Conservation (phyloP, 176 grass and related monocot genomes). For the Thinopyrum elongatum region DNA sequence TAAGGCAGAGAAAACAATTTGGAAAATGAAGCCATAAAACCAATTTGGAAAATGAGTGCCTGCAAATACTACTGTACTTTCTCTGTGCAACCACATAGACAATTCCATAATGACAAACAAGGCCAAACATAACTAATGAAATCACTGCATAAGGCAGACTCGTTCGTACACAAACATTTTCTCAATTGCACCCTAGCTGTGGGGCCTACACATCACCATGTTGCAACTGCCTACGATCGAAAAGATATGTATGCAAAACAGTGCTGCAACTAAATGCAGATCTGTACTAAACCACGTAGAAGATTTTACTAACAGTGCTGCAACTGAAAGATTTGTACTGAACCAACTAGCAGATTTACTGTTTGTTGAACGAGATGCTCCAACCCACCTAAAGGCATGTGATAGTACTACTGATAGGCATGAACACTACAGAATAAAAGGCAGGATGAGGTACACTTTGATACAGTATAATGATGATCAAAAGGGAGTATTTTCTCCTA, state of each 20-base stretch:
- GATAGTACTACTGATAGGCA: neutral
- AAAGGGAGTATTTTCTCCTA: neutral
- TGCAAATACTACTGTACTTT: constrained; percentile 11
- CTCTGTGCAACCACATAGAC: constrained; percentile 4
- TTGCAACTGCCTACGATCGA: neutral
- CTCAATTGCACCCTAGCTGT: neutral
- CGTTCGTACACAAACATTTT: neutral
- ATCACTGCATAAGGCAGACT: neutral
- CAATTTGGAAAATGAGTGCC: constrained; percentile 26
- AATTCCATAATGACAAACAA: constrained; percentile 9
- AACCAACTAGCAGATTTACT: neutral
- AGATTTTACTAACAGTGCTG: neutral
- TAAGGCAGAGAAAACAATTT: neutral
- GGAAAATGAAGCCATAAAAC: neutral
- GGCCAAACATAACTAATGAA: neutral
- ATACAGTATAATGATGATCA: constrained; percentile 19
- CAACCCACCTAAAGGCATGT: neutral
- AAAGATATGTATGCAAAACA: neutral
- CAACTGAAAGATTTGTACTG: neutral
- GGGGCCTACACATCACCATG: neutral
- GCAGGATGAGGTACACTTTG: neutral
- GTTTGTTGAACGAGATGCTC: neutral
- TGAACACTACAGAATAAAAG: neutral
- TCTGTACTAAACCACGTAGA: neutral
- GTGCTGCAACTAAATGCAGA: neutral